Evolutionary conservation across 768 basidiomycete genomes (phyloP), one percentile per base, ranked within the genome.

Genomic region (Leucocoprinus sp.): DNA sequence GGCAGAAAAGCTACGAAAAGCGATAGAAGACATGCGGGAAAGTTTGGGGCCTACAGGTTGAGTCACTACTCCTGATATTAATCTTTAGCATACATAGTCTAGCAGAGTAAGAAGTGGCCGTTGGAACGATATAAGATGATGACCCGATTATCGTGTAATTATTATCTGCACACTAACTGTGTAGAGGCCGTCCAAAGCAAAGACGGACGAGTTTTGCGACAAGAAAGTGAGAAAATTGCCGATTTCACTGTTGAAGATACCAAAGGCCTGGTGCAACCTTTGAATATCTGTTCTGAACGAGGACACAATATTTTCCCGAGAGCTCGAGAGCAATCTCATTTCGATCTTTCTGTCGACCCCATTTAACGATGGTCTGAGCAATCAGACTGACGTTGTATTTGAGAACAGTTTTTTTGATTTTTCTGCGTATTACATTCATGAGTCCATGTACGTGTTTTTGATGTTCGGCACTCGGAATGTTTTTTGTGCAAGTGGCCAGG

Each of bases 361-460:
- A 78, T 57, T 87, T 93, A 38, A 95, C 84, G 9, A 85, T 67
- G 0, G 80, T 85, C 60, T 86, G 84, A 17, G 87, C 76, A 50
- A 90, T 90, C 52, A 82, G 76, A 56, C 89, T 91, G 8, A 90
- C 91, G 61, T 95, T 91, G 55, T 95, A 92, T 62, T 93, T 93
- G 58, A 89, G 75, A 2, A 87, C 82, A 28, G 95, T 80, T 24
- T 93, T 91, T 50, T 82, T 81, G 35, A 95, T 80, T 53, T 81
- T 80, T 4, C 90, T 90, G 17, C 84, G 77, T 17, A 92, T 79
- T 36, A 82, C 71, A 23, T 69, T 64, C 78, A 91, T 87, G 6
- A 97, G 72, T 22, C 78, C 75, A 37, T 72, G 67, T 48, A 95
- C 68, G 39, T 90, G 80, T 53, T 80, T 78, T 52, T 82, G 78